Conservation (phyloP, 257 asterid species). For the Nicotiana tabacum region DNA sequence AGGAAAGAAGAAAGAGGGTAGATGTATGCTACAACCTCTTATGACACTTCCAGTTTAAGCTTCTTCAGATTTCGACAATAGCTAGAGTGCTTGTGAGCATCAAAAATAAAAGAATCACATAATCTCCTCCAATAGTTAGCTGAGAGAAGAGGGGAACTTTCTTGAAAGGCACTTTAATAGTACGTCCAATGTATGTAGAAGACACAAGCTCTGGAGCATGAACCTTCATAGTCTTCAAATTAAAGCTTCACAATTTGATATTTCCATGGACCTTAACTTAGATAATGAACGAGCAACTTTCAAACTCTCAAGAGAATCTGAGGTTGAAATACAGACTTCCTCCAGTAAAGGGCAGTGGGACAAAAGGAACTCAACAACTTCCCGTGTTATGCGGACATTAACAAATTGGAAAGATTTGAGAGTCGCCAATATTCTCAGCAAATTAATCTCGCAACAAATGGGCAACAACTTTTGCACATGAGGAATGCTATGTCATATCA, state of each 20-base stretch:
- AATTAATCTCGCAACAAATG: neutral
- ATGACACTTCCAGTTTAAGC: neutral
- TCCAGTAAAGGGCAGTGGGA: neutral
- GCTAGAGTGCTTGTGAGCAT: neutral
- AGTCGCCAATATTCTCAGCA: neutral
- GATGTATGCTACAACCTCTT: neutral
- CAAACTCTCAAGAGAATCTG: too few species aligned
- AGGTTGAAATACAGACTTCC: too few species aligned
- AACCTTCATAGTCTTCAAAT: neutral
- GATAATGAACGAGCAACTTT: too few species aligned
- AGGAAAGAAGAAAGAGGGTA: neutral
- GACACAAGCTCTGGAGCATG: neutral
- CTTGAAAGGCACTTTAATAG: too few species aligned
- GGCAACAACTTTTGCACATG: too few species aligned
- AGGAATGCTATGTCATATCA: too few species aligned
- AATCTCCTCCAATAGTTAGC: neutral
- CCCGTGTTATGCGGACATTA: neutral
- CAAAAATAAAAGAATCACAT: neutral
- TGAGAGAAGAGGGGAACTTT: neutral
- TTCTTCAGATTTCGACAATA: neutral
- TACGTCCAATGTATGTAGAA: neutral
- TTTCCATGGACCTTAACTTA: too few species aligned
- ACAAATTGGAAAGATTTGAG: neutral
- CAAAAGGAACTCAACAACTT: neutral
- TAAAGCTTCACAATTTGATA: neutral